phyloP scores from a whole-genome alignment of 495 filamentous ascomycete genomes.

The Hypoxylon rickii region DNA sequence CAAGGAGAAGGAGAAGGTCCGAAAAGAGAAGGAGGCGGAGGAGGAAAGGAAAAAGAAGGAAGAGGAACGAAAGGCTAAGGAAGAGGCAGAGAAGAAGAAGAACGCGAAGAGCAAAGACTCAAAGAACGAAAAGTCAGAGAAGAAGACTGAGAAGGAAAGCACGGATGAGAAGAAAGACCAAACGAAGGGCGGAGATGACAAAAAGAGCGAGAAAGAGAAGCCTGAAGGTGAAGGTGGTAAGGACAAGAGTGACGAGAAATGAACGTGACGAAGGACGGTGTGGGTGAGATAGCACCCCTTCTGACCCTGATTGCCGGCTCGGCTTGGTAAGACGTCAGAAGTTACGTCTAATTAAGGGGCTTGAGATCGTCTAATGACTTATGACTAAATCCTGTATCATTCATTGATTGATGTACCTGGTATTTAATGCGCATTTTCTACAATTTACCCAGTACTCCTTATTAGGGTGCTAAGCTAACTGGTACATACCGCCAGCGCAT shows the following conservation, averaged over 20 bases:
- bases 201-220: constrained; percentile 12
- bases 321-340: no score
- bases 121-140: constrained; percentile 34
- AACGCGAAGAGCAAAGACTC: constrained; percentile 45
- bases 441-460: no score
- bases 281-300: no score
- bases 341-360: no score
- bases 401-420: no score
- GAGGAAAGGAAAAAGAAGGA: constrained; percentile 44
- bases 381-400: no score
- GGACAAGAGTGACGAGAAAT: constrained; percentile 16
- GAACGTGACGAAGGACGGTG: neutral
- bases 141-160: constrained; percentile 8
- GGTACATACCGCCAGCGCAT: no score
- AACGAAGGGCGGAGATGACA: neutral
- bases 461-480: no score
- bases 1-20: constrained; percentile 53
- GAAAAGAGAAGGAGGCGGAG: constrained; percentile 45
- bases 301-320: no score
- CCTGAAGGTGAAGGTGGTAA: neutral
- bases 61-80: no score
- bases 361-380: no score
- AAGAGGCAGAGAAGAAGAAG: constrained; percentile 51
- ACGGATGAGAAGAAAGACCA: constrained; percentile 7
- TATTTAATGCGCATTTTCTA: no score